Evolutionary conservation across 352 stramenopile species (phyloP).

Genomic region (Globisporangium echinulatum): DNA sequence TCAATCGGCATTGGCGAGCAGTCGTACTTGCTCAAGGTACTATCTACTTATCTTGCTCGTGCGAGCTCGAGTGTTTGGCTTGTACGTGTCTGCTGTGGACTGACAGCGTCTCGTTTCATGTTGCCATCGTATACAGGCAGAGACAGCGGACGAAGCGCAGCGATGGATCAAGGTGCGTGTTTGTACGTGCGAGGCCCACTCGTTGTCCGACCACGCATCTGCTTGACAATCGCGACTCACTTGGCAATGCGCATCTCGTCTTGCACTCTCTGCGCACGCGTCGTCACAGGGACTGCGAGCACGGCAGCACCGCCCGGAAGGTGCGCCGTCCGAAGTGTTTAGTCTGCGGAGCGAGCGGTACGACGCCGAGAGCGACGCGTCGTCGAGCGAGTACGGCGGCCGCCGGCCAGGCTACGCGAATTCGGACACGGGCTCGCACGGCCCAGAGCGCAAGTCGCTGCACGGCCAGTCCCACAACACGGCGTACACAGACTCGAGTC

Average conservation of each 20-base stretch:
- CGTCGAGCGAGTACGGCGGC: conserved; percentile 66
- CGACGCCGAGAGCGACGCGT: conserved; percentile 79
- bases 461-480: conserved; percentile 23
- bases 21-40: conserved; percentile 77
- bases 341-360: conserved; percentile 76
- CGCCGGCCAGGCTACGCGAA: conserved; percentile 43
- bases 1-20: conserved; percentile 83
- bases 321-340: conserved; percentile 72
- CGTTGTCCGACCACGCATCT: too few relatives aligned
- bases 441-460: conserved; percentile 24
- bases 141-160: conserved; percentile 58
- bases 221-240: background rate
- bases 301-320: conserved; percentile 64
- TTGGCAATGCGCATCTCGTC: background rate
- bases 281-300: conserved; percentile 46
- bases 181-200: background rate
- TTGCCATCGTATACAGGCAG: conserved; percentile 26
- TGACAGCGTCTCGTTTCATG: background rate
- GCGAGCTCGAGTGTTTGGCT: background rate
- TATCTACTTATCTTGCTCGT: background rate
- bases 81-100: background rate
- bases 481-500: conserved; percentile 44
- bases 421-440: conserved; percentile 58
- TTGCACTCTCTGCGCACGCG: background rate
- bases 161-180: conserved; percentile 43